Conservation (phyloP, 371 early-diverging fungal species). For the Syncephalastrum racemosum region DNA sequence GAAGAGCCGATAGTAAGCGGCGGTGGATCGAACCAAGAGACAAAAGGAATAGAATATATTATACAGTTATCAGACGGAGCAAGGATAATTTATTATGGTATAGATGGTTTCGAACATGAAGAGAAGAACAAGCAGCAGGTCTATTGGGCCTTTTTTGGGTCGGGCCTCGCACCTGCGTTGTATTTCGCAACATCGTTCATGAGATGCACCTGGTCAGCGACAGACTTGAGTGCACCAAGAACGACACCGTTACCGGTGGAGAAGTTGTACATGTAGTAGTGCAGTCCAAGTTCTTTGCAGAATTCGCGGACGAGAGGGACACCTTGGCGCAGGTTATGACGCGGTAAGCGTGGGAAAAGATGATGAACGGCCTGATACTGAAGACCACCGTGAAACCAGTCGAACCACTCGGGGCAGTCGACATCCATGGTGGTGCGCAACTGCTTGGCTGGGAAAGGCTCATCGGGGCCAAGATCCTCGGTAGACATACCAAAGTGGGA, state of each 20-base stretch:
- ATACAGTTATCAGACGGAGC: background rate
- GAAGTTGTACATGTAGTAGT: constrained; percentile 72
- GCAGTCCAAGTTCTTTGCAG: constrained; percentile 68
- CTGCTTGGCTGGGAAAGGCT: constrained; percentile 82
- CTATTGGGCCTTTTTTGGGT: constrained; percentile 4
- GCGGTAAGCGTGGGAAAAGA: constrained; percentile 90
- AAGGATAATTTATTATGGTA: background rate
- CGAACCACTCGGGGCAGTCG: constrained; percentile 91
- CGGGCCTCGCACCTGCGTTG: constrained; percentile 40
- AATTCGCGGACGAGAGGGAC: constrained; percentile 77
- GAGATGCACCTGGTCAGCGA: constrained; percentile 71
- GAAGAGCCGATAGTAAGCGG: too few species aligned
- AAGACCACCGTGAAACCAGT: constrained; percentile 97
- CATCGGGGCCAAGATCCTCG: constrained; percentile 69
- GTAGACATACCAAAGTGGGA: constrained; percentile 96
- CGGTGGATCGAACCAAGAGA: too few species aligned
- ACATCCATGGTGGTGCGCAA: constrained; percentile 97
- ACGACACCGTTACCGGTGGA: constrained; percentile 71
- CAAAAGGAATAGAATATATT: too few species aligned
- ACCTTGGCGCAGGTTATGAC: constrained; percentile 79
- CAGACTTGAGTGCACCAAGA: constrained; percentile 60
- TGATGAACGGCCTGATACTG: constrained; percentile 97
- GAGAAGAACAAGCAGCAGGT: background rate
- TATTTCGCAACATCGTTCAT: constrained; percentile 63
- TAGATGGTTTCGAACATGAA: constrained; percentile 1